phyloP scores from a whole-genome alignment of 1,139 yeast species.

The Hanseniaspora uvarum region DNA sequence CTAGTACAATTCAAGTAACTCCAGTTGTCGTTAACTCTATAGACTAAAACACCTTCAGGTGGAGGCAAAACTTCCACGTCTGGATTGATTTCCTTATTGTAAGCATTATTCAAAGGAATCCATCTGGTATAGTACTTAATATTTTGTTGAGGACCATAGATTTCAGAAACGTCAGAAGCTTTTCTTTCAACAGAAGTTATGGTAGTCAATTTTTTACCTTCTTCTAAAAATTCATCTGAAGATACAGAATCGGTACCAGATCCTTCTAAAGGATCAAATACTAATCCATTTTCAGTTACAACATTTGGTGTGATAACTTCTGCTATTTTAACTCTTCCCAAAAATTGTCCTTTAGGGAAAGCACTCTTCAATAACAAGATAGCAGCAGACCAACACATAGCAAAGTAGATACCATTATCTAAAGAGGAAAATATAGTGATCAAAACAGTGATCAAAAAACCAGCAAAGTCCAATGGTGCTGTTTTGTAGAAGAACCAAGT shows the following conservation, averaged over 20 bases:
- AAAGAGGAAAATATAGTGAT: slow-evolving; percentile 73
- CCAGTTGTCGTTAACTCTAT: slow-evolving; percentile 71
- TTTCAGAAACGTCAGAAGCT: slow-evolving; percentile 4
- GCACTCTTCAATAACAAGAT: slow-evolving; percentile 64
- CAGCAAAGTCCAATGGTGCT: slow-evolving; percentile 65
- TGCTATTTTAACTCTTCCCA: slow-evolving; percentile 65
- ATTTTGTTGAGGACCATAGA: slow-evolving; percentile 16
- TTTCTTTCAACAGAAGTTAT: slow-evolving; percentile 15
- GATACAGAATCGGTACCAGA: slow-evolving; percentile 19
- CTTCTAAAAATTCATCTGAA: slow-evolving; percentile 13
- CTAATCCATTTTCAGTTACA: slow-evolving; percentile 23
- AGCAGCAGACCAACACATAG: slow-evolving; percentile 75
- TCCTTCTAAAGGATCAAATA: slow-evolving; percentile 11
- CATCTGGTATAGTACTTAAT: slow-evolving; percentile 54
- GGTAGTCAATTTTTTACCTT: slow-evolving; percentile 10
- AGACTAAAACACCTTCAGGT: slow-evolving; percentile 83
- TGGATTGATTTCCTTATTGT: slow-evolving; percentile 42
- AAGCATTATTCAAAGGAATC: slow-evolving; percentile 60
- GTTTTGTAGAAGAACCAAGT: slow-evolving; percentile 68
- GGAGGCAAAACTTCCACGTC: slow-evolving; percentile 57
- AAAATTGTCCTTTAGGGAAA: slow-evolving; percentile 69
- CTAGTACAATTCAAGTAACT: slow-evolving; percentile 71
- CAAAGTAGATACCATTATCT: slow-evolving; percentile 85
- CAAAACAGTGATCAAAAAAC: slow-evolving; percentile 66
- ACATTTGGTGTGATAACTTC: slow-evolving; percentile 56